Conservation (phyloP, 441 rosid genomes). For the Theobroma grandiflorum region DNA sequence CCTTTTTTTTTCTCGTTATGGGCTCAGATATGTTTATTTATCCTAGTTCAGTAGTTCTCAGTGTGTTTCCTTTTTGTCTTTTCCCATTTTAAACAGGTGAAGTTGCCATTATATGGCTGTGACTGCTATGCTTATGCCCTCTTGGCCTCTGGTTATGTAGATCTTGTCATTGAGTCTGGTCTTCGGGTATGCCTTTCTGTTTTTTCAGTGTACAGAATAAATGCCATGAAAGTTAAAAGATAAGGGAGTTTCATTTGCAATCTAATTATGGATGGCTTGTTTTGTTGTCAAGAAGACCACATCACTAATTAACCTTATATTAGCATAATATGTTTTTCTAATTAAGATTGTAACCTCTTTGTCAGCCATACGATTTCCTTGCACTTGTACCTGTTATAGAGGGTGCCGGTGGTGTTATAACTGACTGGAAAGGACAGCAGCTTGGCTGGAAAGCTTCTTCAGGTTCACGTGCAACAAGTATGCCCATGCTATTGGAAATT, state of each 20-base stretch:
- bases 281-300: neutral
- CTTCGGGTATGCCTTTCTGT: slow-evolving; percentile 62
- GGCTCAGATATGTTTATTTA: neutral
- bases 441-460: slow-evolving; percentile 86
- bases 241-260: neutral
- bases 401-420: slow-evolving; percentile 91
- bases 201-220: neutral
- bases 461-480: slow-evolving; percentile 68
- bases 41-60: neutral
- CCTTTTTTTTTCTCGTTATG: no score
- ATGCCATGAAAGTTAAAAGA: slow-evolving; percentile 8
- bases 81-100: slow-evolving; percentile 61
- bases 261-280: neutral
- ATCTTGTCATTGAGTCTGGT: slow-evolving; percentile 94
- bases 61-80: neutral
- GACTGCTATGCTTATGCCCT: slow-evolving; percentile 99
- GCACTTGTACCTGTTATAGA: slow-evolving; percentile 90
- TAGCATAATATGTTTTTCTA: neutral
- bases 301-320: neutral
- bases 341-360: slow-evolving; percentile 23
- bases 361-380: slow-evolving; percentile 95
- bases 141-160: slow-evolving; percentile 92
- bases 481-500: slow-evolving; percentile 15
- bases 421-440: slow-evolving; percentile 79
- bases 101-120: slow-evolving; percentile 91